Percentiles rank a stretch among this genome's conserved stretches.
phyloP scores from a whole-genome alignment of 2,329 filamentous ascomycete genomes.

The Beauveria varroae region DNA sequence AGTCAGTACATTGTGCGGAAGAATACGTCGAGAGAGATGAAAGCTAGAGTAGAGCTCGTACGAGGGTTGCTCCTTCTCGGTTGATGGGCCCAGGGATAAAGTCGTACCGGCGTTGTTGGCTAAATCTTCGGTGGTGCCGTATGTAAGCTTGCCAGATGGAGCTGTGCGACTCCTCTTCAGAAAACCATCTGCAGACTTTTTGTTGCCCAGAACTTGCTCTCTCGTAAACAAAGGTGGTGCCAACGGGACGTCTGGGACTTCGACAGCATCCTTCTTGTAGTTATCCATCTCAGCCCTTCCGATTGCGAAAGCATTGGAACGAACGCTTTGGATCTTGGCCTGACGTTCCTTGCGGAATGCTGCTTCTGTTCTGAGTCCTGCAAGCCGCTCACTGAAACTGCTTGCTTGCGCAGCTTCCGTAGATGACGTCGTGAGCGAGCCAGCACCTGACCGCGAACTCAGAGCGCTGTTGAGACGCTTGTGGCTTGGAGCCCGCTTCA shows the following conservation, averaged over 20 bases:
- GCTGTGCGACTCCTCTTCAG: conserved; percentile 38
- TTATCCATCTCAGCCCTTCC: conserved; percentile 50
- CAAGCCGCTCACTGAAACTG: conserved; percentile 80
- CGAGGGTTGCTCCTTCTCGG: conserved; percentile 32
- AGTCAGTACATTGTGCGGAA: conserved; percentile 73
- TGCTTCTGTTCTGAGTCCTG: conserved; percentile 57
- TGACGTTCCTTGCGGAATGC: conserved; percentile 41
- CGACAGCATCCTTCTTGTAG: conserved; percentile 50
- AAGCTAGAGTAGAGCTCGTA: conserved; percentile 84
- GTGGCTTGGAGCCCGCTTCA: conserved; percentile 61
- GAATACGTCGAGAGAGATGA: conserved; percentile 73
- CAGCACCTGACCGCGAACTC: background rate
- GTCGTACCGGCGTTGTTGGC: conserved; percentile 11
- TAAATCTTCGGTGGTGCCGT: conserved; percentile 4
- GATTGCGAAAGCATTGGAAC: conserved; percentile 51
- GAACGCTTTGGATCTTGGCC: conserved; percentile 43
- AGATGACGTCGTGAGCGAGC: background rate
- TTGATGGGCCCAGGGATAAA: conserved; percentile 16
- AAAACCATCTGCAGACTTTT: conserved; percentile 19
- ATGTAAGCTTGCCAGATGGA: conserved; percentile 8
- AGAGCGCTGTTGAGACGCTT: conserved; percentile 18
- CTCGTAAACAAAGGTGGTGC: conserved; percentile 50
- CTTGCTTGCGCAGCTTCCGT: conserved; percentile 32
- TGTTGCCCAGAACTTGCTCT: conserved; percentile 48
- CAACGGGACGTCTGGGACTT: conserved; percentile 42